A percentile compares a stretch with the other conserved stretches of the same genome.
phyloP scores from a whole-genome alignment of 2,329 filamentous ascomycete species.

The Bipolaris bicolor region DNA sequence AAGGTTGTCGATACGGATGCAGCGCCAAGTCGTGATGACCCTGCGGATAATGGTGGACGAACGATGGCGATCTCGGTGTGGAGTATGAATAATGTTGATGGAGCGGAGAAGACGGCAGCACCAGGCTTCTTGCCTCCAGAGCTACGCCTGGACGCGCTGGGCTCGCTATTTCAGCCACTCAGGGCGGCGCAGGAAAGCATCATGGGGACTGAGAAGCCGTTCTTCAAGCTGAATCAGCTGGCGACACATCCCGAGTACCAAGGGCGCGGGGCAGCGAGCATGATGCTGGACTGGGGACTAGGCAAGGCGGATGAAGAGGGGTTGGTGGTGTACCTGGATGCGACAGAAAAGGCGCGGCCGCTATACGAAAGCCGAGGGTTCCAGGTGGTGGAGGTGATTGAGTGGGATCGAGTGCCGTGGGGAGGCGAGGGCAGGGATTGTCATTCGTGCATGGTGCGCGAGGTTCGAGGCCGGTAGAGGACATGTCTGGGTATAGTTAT shows the following conservation, averaged over 20 bases:
- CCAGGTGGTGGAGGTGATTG: constrained; percentile 20
- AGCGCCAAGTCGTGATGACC: constrained; percentile 30
- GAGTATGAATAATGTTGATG: constrained; percentile 28
- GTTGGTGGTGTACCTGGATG: constrained; percentile 50
- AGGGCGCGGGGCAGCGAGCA: constrained; percentile 47
- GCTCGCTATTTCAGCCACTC: constrained; percentile 34
- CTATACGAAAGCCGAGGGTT: constrained; percentile 50
- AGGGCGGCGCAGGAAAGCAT: constrained; percentile 31
- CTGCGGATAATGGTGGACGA: constrained; percentile 28
- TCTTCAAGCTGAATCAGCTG: constrained; percentile 39
- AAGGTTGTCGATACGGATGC: constrained; percentile 42
- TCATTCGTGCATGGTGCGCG: constrained; percentile 38
- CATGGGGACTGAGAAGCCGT: constrained; percentile 31
- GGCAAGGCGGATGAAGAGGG: constrained; percentile 49
- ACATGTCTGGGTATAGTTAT: too few species aligned
- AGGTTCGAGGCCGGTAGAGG: background rate
- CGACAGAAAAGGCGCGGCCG: constrained; percentile 43
- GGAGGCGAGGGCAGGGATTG: constrained; percentile 40
- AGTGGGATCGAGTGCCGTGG: constrained; percentile 37
- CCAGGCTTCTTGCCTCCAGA: constrained; percentile 77
- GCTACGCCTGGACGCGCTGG: constrained; percentile 34
- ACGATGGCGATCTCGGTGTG: constrained; percentile 40
- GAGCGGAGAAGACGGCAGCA: constrained; percentile 46
- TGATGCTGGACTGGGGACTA: constrained; percentile 50
- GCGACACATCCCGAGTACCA: constrained; percentile 50